Base-by-base conservation (phyloP, 2,329 filamentous ascomycete genomes). In the Tolypocladium sp. region DNA sequence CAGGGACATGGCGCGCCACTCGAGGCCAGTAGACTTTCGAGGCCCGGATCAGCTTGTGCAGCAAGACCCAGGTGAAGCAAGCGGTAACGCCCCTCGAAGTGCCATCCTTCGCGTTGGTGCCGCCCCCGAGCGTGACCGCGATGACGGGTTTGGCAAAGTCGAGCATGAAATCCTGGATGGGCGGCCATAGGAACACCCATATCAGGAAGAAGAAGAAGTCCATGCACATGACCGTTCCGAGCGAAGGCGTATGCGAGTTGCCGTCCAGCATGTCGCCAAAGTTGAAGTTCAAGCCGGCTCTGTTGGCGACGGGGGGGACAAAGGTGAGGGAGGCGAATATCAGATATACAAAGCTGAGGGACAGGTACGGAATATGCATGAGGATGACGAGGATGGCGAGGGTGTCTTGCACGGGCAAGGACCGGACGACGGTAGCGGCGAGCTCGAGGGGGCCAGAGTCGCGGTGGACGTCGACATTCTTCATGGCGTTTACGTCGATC, bases 301-400 rank as follows among this genome's bases (percentile, higher is more conserved):
- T 89, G 57, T 87, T 88, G 60, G 87, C 90, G 63, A 88, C 85
- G 22, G 91, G 90, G 53, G 92, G 90, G 63, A 96, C 91, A 71
- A 97, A 95, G 55, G 92, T 97, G 70, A 97, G 83, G 64, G 92
- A 88, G 65, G 93, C 92, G 76, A 97, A 97, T 65, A 96, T 83
- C 70, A 92, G 88, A 74, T 97, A 95, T 68, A 96, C 91, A 72
- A 91, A 81, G 63, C 92, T 93, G 68, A 97, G 82, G 60, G 93
- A 87, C 68, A 93, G 87, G 27, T 92, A 91, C 37, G 93, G 92
- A 12, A 97, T 85, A 71, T 96, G 92, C 75, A 97, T 89, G 65
- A 97, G 84, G 68, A 97, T 90, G 75, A 97, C 96, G 73, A 97
- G 86, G 69, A 97, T 96, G 71, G 93, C 92, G 75, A 97, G 91